Conservation (phyloP, 208 protist genomes). For the Trypanosomatidae sp. region DNA sequence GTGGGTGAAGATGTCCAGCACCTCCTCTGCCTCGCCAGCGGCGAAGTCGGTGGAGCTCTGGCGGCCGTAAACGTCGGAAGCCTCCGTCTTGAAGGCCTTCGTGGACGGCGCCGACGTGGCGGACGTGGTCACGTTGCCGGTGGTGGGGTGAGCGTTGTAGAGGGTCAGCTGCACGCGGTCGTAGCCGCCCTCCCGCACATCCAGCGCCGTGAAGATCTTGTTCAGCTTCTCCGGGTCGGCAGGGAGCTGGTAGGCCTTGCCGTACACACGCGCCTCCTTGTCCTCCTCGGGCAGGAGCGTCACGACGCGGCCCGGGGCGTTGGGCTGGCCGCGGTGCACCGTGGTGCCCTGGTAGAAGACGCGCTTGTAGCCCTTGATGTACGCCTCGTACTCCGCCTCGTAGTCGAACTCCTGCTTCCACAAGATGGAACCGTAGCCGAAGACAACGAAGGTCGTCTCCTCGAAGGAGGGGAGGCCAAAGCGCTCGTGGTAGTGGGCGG, state of each 20-base stretch:
- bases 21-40: constrained; percentile 13
- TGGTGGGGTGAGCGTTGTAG: constrained; percentile 34
- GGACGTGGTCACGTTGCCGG: constrained; percentile 20
- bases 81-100: constrained; percentile 20
- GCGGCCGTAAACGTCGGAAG: not conserved
- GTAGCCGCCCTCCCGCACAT: constrained; percentile 75
- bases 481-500: constrained; percentile 29
- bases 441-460: constrained; percentile 69
- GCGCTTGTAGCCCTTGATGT: constrained; percentile 65
- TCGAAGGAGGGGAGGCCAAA: constrained; percentile 51
- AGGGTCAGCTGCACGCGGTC: constrained; percentile 46
- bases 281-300: constrained; percentile 44
- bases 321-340: constrained; percentile 57
- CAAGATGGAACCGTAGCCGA: constrained; percentile 84
- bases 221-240: constrained; percentile 47
- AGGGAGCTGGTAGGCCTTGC: constrained; percentile 79
- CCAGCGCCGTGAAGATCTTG: constrained; percentile 55
- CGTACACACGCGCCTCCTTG: constrained; percentile 53
- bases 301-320: constrained; percentile 59
- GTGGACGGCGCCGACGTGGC: constrained; percentile 4
- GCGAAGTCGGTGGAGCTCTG: constrained; percentile 15
- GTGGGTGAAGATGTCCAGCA: constrained; percentile 22
- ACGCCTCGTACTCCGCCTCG: constrained; percentile 51
- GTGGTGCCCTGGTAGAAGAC: constrained; percentile 89
- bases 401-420: constrained; percentile 90